phyloP scores from a whole-genome alignment of 1,139 yeast species.

The Protomyces arabidopsidicola region DNA sequence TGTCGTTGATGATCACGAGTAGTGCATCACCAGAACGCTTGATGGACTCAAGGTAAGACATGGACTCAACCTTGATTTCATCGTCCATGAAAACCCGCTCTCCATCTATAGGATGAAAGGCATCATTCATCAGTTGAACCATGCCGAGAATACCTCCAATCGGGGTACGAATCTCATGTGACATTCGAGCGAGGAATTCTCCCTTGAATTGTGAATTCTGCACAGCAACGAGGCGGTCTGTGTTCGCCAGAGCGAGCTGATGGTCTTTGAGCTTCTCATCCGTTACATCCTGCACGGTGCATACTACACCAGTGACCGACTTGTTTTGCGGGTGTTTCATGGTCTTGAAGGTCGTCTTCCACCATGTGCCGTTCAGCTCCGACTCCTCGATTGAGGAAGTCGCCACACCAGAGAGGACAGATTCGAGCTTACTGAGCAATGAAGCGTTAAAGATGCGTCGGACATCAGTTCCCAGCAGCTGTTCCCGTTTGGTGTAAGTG shows the following conservation, averaged over 20 bases:
- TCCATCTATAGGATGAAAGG: conserved; percentile 36
- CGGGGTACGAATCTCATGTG: conserved; percentile 89
- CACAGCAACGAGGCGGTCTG: conserved; percentile 59
- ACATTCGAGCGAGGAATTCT: conserved; percentile 83
- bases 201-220: conserved; percentile 87
- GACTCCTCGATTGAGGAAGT: conserved; percentile 26
- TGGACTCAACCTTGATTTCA: conserved; percentile 67
- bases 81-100: neutral
- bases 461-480: conserved; percentile 10
- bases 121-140: conserved; percentile 81
- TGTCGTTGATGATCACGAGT: conserved; percentile 72
- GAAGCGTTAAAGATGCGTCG: conserved; percentile 4
- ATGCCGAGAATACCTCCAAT: conserved; percentile 87
- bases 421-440: neutral
- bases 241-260: conserved; percentile 71
- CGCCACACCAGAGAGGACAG: conserved; percentile 23
- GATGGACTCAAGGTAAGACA: conserved; percentile 74
- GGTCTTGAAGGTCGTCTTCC: conserved; percentile 31
- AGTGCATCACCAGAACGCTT: conserved; percentile 72
- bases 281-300: conserved; percentile 38
- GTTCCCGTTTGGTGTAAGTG: neutral
- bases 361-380: conserved; percentile 38
- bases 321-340: conserved; percentile 34
- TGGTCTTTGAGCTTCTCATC: conserved; percentile 46
- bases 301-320: conserved; percentile 31